Conservation (phyloP, 805 yeast species). For the Saccharomycopsis sp. region DNA sequence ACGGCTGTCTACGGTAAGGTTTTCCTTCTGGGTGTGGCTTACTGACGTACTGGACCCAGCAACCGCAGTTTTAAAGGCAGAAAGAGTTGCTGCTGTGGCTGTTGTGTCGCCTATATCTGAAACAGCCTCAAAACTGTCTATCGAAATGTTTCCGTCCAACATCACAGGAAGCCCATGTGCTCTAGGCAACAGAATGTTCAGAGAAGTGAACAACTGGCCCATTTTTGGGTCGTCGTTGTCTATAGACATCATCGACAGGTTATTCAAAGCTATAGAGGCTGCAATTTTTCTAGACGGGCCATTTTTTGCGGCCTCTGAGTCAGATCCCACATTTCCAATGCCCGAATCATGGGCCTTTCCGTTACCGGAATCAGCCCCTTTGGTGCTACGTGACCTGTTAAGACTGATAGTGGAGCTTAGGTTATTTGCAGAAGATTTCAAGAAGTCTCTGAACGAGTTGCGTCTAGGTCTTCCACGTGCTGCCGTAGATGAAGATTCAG, state of each 20-base stretch:
- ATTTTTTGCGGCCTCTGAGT: neutral
- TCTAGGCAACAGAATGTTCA: neutral
- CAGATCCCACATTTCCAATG: too few species aligned
- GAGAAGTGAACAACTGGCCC: neutral
- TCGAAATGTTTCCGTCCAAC: neutral
- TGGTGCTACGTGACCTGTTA: neutral
- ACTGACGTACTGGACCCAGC: neutral
- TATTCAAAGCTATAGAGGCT: neutral
- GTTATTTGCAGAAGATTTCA: neutral
- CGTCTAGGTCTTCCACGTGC: neutral
- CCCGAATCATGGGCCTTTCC: neutral
- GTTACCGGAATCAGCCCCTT: neutral
- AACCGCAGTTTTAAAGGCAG: neutral
- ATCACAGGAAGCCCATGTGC: neutral
- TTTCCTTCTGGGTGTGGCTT: neutral
- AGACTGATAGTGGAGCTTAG: neutral
- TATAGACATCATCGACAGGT: neutral
- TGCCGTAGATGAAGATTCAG: neutral
- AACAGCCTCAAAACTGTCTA: neutral
- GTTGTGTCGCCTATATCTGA: neutral
- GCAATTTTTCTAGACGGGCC: neutral
- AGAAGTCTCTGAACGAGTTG: neutral
- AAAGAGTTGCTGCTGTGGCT: neutral
- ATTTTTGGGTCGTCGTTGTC: neutral
- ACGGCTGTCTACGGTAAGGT: neutral